phyloP scores from a whole-genome alignment of 306 rosid species.

The Vigna hirtella region DNA sequence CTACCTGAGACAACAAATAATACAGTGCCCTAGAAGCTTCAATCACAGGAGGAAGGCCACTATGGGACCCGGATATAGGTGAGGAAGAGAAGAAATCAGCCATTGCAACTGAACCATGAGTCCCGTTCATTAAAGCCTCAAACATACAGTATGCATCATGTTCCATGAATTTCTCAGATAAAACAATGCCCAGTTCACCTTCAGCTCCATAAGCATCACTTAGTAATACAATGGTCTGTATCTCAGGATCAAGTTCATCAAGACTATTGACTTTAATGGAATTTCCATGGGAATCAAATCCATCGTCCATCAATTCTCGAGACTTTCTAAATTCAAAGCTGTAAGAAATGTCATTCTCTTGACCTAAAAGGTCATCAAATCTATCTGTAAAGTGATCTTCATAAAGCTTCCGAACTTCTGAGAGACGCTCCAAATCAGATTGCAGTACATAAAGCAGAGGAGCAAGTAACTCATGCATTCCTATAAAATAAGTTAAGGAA shows the following conservation, averaged over 20 bases:
- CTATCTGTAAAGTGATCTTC: slow-evolving; percentile 90
- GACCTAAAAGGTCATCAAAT: slow-evolving; percentile 78
- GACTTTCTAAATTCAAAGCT: slow-evolving; percentile 81
- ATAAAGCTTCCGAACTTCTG: slow-evolving; percentile 77
- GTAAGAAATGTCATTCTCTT: slow-evolving; percentile 73
- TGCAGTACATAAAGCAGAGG: slow-evolving; percentile 92
- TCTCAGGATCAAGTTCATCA: slow-evolving; percentile 83
- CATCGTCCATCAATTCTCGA: slow-evolving; percentile 63
- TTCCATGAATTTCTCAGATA: slow-evolving; percentile 93
- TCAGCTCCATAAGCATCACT: slow-evolving; percentile 98
- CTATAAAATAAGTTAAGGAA: slow-evolving; percentile 49
- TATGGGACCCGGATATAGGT: slow-evolving; percentile 68
- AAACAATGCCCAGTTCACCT: slow-evolving; percentile 93
- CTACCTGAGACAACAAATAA: slow-evolving; percentile 79
- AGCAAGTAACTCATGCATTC: slow-evolving; percentile 99
- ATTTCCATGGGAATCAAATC: slow-evolving; percentile 56
- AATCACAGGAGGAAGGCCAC: slow-evolving; percentile 81
- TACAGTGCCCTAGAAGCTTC: slow-evolving; percentile 92
- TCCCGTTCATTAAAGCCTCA: slow-evolving; percentile 88
- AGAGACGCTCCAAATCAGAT: slow-evolving; percentile 82
- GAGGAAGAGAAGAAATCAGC: slow-evolving; percentile 81
- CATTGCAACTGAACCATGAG: slow-evolving; percentile 79
- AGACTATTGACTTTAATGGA: slow-evolving; percentile 59
- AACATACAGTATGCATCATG: slow-evolving; percentile 95
- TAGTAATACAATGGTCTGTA: slow-evolving; percentile 76